Evolutionary conservation across 345 rosid genomes (phyloP).

Genomic region (Geranium rotundifolium): DNA sequence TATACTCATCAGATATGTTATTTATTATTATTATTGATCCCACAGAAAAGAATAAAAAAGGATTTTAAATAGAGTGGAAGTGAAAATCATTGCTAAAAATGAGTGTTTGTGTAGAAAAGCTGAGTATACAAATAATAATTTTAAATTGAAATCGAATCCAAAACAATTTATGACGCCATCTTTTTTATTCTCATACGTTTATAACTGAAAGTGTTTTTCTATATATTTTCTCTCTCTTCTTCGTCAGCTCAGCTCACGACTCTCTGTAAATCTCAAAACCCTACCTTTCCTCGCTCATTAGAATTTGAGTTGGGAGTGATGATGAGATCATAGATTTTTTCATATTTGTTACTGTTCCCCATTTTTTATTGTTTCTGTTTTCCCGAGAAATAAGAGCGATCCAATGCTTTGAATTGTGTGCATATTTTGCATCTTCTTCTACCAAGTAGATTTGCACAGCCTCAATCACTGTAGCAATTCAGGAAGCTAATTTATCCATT

Average conservation of each 20-base stretch:
- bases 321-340: slow-evolving; percentile 1
- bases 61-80: too few species aligned
- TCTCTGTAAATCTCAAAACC: slow-evolving; percentile 6
- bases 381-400: slow-evolving; percentile 10
- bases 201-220: too few species aligned
- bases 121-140: too few species aligned
- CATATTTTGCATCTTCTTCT: neutral
- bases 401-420: slow-evolving; percentile 17
- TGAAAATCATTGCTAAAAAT: too few species aligned
- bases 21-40: too few species aligned
- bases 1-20: too few species aligned
- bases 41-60: too few species aligned
- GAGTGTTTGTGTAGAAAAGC: too few species aligned
- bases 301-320: neutral
- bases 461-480: neutral
- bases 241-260: neutral
- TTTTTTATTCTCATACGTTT: too few species aligned
- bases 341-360: neutral
- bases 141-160: too few species aligned
- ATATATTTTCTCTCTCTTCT: neutral
- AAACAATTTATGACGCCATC: too few species aligned
- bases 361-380: neutral
- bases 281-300: neutral
- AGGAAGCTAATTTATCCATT: slow-evolving; percentile 1
- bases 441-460: neutral